Conservation (phyloP, 192 early-diverging fungal genomes). For the Spinellus fusiger region DNA sequence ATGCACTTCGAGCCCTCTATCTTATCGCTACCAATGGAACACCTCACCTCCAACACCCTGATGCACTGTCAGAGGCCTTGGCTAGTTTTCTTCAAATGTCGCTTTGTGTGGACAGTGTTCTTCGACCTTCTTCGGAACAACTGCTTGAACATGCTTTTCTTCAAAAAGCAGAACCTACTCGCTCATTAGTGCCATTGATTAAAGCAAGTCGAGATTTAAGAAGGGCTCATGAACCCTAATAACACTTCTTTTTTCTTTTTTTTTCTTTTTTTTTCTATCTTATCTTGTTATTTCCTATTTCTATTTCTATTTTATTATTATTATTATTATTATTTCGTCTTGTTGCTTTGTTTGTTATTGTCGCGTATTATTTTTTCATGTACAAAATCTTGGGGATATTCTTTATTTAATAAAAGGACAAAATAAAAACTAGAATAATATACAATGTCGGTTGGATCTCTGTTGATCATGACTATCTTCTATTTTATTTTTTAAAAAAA, state of each 20-base stretch:
- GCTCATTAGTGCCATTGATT: constrained; percentile 77
- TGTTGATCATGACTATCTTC: too few species aligned
- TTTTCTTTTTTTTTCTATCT: not conserved
- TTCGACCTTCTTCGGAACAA: constrained; percentile 72
- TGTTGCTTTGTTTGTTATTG: not conserved
- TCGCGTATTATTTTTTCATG: not conserved
- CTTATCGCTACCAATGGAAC: constrained; percentile 94
- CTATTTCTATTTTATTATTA: not conserved
- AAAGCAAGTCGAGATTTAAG: constrained; percentile 25
- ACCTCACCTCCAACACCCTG: constrained; percentile 87
- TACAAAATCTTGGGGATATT: not conserved
- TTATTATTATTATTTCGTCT: not conserved
- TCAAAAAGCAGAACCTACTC: constrained; percentile 73
- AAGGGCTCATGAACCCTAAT: constrained; percentile 16
- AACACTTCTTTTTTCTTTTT: not conserved
- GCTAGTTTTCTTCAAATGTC: constrained; percentile 75
- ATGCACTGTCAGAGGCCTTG: constrained; percentile 67
- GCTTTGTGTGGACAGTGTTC: constrained; percentile 76
- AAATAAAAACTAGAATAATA: not conserved
- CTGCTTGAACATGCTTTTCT: constrained; percentile 85
- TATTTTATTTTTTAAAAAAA: too few species aligned
- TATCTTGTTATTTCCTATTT: not conserved
- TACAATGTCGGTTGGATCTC: not conserved
- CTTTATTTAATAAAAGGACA: not conserved
- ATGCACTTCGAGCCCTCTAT: constrained; percentile 85